phyloP scores from a whole-genome alignment of 306 rosid species.

The Hippophae rhamnoides region DNA sequence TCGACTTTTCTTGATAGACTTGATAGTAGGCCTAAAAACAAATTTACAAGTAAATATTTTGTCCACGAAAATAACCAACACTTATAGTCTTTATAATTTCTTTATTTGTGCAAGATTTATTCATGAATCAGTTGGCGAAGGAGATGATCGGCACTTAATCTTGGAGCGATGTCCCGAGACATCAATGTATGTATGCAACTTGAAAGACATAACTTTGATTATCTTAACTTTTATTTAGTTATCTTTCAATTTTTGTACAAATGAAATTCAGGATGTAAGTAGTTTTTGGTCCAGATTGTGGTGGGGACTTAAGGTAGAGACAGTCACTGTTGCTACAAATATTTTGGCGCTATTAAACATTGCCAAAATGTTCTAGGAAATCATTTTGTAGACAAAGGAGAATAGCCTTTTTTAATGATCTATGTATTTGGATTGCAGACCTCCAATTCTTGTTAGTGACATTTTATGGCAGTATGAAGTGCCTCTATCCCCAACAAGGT shows the following conservation, averaged over 20 bases:
- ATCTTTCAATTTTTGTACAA: not conserved
- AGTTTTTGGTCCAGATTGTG: not conserved
- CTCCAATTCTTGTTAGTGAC: slow-evolving; percentile 91
- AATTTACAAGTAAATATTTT: no score
- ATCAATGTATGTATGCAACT: slow-evolving; percentile 51
- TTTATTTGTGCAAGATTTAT: slow-evolving; percentile 51
- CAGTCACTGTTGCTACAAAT: not conserved
- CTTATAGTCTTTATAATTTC: no score
- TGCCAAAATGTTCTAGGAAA: no score
- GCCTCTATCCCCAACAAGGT: slow-evolving; percentile 43
- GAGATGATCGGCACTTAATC: slow-evolving; percentile 82
- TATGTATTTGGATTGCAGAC: slow-evolving; percentile 52
- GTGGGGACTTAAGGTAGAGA: not conserved
- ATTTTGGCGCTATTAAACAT: no score
- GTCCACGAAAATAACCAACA: no score
- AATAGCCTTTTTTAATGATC: slow-evolving; percentile 5
- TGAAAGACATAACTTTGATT: not conserved
- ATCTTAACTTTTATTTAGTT: not conserved
- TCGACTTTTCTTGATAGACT: no score
- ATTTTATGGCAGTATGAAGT: slow-evolving; percentile 71
- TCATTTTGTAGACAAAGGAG: not conserved
- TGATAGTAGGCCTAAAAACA: no score
- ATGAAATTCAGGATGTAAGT: not conserved
- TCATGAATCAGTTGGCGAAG: slow-evolving; percentile 95
- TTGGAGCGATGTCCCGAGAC: slow-evolving; percentile 84